Evolutionary conservation across 2,329 filamentous ascomycete species (phyloP), one percentile per base, ranked within the genome.

Genomic region (Clonostachys chloroleuca): DNA sequence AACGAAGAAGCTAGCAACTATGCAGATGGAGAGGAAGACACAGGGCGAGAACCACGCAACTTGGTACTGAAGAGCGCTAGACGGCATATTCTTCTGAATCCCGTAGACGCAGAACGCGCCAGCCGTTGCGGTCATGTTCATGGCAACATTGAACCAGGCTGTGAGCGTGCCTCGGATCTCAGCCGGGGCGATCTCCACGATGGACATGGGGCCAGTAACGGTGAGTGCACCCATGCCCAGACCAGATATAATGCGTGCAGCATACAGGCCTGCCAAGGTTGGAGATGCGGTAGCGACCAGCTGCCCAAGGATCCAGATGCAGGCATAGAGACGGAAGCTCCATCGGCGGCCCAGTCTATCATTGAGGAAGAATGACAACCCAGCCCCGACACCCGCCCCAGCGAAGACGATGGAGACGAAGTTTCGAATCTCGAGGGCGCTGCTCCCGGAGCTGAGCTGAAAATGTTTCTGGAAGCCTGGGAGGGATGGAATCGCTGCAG

Each of bases 101-200:
- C 64, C 69, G 17, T 66, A 68, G 6, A 67, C 64, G 17, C 55
- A 57, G 45, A 72, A 64, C 1, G 45, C 43, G 16, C 62, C 54
- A 1, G 61, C 45, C 5, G 59, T 61, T 36, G 67, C 53, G 13
- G 59, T 54, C 2, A 70, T 49, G 2, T 61, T 45, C 61, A 72
- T 66, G 16, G 56, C 58, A 2, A 70, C 60, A 35, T 47, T 60
- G 52, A 65, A 70, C 67, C 65, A 70, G 0, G 58, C 52, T 0
- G 61, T 55, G 9, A 71, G 46, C 2, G 72, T 54, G 12, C 68
- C 68, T 6, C 68, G 63, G 3, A 69, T 65, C 47, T 67, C 66
- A 6, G 58, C 49, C 1, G 68, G 67, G 1, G 68, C 64, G 14
- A 70, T 64, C 51, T 72, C 68, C 5, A 64, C 64, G 34, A 71